phyloP scores from a whole-genome alignment of 768 basidiomycete species.

The Trametes punicea region DNA sequence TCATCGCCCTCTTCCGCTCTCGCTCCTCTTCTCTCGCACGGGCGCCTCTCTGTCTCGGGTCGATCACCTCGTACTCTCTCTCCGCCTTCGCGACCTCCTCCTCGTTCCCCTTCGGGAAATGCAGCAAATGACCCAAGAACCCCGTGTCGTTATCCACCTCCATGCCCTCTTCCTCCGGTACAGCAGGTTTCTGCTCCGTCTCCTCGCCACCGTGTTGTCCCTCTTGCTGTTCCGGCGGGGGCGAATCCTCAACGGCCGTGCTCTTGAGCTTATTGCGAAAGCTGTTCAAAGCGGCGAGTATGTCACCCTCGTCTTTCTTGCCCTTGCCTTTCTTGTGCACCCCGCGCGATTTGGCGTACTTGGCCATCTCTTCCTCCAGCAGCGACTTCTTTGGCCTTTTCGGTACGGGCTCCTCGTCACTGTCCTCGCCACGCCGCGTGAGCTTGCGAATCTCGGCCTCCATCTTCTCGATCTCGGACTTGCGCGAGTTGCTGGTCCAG shows the following conservation, averaged over 20 bases:
- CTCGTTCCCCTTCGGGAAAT: slow-evolving; percentile 75
- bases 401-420: slow-evolving; percentile 49
- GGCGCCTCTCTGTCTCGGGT: slow-evolving; percentile 70
- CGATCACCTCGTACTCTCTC: slow-evolving; percentile 87
- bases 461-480: slow-evolving; percentile 81
- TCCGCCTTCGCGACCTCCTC: slow-evolving; percentile 78
- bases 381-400: slow-evolving; percentile 69
- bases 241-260: slow-evolving; percentile 21
- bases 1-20: slow-evolving; percentile 49
- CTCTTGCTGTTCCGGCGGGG: slow-evolving; percentile 17
- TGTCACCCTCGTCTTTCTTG: slow-evolving; percentile 67
- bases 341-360: slow-evolving; percentile 68
- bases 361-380: slow-evolving; percentile 77
- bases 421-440: slow-evolving; percentile 38
- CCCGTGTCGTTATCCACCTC: slow-evolving; percentile 78
- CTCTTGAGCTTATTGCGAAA: slow-evolving; percentile 71
- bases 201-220: slow-evolving; percentile 9
- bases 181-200: slow-evolving; percentile 18
- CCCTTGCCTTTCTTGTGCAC: slow-evolving; percentile 47
- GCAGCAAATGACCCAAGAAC: slow-evolving; percentile 69
- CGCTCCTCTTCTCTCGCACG: slow-evolving; percentile 76
- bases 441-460: slow-evolving; percentile 85
- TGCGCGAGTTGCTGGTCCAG: slow-evolving; percentile 51
- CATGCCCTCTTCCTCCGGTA: slow-evolving; percentile 44
- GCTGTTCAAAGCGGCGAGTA: slow-evolving; percentile 62